Percentiles rank a stretch among this genome's conserved stretches.
These are phyloP conservation scores for Arabis hirsuta DNA, from an alignment of 345 rosid species.

Conservation along the genomic window DNA sequence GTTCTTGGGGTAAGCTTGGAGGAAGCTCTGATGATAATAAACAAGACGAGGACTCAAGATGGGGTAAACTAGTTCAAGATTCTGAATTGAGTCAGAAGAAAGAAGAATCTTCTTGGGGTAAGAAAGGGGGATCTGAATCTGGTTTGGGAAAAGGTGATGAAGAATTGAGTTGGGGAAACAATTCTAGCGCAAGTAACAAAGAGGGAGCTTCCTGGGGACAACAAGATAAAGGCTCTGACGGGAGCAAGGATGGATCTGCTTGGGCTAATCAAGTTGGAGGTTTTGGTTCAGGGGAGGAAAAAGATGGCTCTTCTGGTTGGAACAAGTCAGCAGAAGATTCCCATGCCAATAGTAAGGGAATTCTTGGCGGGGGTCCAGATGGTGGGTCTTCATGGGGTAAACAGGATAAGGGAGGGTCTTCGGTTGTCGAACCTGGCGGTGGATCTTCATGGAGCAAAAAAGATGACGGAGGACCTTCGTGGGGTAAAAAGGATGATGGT, in stretches of 20 bases:
- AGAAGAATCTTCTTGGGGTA: slow-evolving; percentile 41
- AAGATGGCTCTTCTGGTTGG: slow-evolving; percentile 42
- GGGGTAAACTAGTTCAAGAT: slow-evolving; percentile 33
- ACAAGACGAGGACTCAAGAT: slow-evolving; percentile 25
- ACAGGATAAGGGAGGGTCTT: slow-evolving; percentile 28
- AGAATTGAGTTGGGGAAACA: slow-evolving; percentile 46
- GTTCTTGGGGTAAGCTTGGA: slow-evolving; percentile 44
- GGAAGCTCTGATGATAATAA: slow-evolving; percentile 38
- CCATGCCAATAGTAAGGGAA: slow-evolving; percentile 44
- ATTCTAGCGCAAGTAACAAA: slow-evolving; percentile 42
- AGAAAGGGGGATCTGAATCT: slow-evolving; percentile 34
- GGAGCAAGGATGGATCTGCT: slow-evolving; percentile 26
- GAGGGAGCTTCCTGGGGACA: slow-evolving; percentile 48
- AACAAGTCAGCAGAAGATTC: slow-evolving; percentile 32
- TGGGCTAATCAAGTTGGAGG: slow-evolving; percentile 40
- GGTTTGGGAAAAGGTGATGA: slow-evolving; percentile 36
- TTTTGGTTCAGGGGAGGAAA: slow-evolving; percentile 32
- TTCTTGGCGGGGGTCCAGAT: slow-evolving; percentile 30
- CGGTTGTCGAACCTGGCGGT: slow-evolving; percentile 50
- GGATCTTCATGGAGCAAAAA: slow-evolving; percentile 46
- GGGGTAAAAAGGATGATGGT: slow-evolving; percentile 25
- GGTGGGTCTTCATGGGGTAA: slow-evolving; percentile 43
- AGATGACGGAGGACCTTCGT: slow-evolving; percentile 24
- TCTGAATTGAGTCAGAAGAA: slow-evolving; percentile 33
- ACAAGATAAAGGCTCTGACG: slow-evolving; percentile 31